These are phyloP conservation scores for Zygosaccharomyces pseudorouxii DNA, from an alignment of 805 yeast species.

Conservation along the genomic window DNA sequence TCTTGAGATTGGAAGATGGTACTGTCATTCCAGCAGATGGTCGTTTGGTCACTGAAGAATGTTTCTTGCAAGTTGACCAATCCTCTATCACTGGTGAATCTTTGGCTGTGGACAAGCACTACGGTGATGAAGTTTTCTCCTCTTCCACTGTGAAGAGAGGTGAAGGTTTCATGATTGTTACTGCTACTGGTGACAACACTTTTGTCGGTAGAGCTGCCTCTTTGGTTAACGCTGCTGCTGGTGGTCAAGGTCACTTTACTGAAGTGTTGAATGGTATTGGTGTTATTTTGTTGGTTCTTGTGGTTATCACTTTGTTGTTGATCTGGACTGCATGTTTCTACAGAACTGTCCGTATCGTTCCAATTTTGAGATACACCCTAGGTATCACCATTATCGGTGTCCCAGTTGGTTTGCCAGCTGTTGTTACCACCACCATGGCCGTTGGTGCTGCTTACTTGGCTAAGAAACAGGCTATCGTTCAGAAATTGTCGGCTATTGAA, in stretches of 20 bases:
- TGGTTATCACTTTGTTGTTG: conserved; percentile 76
- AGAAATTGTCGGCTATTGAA: conserved; percentile 93
- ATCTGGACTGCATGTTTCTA: conserved; percentile 95
- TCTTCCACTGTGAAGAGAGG: conserved; percentile 95
- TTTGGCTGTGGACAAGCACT: conserved; percentile 86
- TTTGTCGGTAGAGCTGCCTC: conserved; percentile 98
- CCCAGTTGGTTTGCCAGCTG: conserved; percentile 98
- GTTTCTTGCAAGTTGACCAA: conserved; percentile 88
- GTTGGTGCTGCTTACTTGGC: conserved; percentile 99
- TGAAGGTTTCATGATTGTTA: conserved; percentile 89
- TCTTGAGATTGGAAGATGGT: conserved; percentile 89
- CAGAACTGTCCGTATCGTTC: conserved; percentile 82
- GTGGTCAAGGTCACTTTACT: conserved; percentile 93
- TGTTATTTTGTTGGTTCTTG: conserved; percentile 83
- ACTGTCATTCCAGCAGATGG: conserved; percentile 91
- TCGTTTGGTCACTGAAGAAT: conserved; percentile 78
- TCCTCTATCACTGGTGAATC: conserved; percentile 98
- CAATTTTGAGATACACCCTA: conserved; percentile 84
- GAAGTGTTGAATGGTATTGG: conserved; percentile 98
- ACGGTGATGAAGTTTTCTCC: conserved; percentile 83
- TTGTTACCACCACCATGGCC: conserved; percentile 98
- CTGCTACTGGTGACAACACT: conserved; percentile 93
- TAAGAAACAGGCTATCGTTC: conserved; percentile 95
- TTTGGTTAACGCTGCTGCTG: conserved; percentile 88
- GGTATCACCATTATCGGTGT: conserved; percentile 97